A percentile compares a stretch with the other conserved stretches of the same genome.
phyloP scores from a whole-genome alignment of 192 early-diverging fungal species.

The Chytriomyces hyalinus region DNA sequence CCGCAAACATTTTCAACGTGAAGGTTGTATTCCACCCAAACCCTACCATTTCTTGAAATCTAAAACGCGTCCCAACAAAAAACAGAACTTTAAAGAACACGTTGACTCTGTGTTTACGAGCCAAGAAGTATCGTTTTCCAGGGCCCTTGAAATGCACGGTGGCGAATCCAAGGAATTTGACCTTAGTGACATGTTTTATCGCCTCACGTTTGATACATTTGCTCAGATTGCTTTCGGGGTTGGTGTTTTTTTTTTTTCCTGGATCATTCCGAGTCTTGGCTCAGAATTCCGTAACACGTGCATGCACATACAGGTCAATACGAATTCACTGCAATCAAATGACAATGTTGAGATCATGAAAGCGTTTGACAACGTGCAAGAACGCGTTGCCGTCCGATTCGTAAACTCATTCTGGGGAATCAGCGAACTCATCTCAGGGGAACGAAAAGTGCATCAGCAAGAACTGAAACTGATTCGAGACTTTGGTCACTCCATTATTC shows the following conservation, averaged over 20 bases:
- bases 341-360: conserved; percentile 32
- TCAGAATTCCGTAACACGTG: too few relatives aligned
- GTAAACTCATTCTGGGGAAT: conserved; percentile 29
- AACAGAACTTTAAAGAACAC: conserved; percentile 45
- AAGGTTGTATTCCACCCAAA: conserved; percentile 11
- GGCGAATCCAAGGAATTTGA: conserved; percentile 24
- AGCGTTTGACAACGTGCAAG: conserved; percentile 45
- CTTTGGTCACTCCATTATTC: conserved; percentile 36
- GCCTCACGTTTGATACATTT: conserved; percentile 50
- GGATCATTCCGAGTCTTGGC: conserved; percentile 9
- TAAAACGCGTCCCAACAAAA: too few relatives aligned
- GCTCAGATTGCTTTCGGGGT: conserved; percentile 41
- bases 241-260: conserved; percentile 45
- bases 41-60: too few relatives aligned
- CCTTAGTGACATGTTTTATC: conserved; percentile 47
- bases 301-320: not conserved
- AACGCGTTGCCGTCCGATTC: conserved; percentile 25
- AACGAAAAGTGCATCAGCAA: not conserved
- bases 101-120: conserved; percentile 41
- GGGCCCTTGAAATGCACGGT: conserved; percentile 32
- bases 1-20: conserved; percentile 53
- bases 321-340: not conserved
- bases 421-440: not conserved
- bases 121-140: conserved; percentile 27
- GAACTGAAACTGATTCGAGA: conserved; percentile 32